A percentile compares a stretch with the other conserved stretches of the same genome.
phyloP scores from a whole-genome alignment of 2,329 filamentous ascomycete genomes.

The Myriosclerotinia duriaeana region DNA sequence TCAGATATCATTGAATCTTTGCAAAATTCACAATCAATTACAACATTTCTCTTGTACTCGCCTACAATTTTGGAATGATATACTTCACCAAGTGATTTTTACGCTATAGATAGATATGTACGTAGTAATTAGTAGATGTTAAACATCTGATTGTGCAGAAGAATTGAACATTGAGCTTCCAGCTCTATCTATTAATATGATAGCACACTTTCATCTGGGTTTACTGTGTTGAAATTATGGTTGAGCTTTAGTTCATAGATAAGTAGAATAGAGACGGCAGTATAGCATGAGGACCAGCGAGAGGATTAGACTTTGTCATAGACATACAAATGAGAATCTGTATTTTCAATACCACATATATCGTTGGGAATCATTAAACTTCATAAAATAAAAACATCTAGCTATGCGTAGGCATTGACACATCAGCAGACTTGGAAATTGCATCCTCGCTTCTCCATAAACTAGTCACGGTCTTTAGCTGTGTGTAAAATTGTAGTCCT shows the following conservation, averaged over 20 bases:
- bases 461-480: slow-evolving; percentile 95
- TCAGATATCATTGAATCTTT: no score
- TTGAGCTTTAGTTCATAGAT: background rate
- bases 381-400: slow-evolving; percentile 9
- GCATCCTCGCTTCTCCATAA: slow-evolving; percentile 87
- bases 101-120: no score
- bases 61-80: no score
- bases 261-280: background rate
- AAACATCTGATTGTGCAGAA: no score
- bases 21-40: no score
- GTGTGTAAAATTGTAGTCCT: slow-evolving; percentile 92
- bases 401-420: slow-evolving; percentile 76
- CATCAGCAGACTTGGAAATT: slow-evolving; percentile 77
- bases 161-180: no score
- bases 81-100: no score
- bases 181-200: background rate
- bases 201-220: background rate
- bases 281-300: background rate
- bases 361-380: slow-evolving; percentile 13
- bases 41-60: no score
- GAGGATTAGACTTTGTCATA: background rate
- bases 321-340: background rate
- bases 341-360: background rate
- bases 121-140: no score
- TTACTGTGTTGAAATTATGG: background rate